A percentile compares a stretch with the other conserved stretches of the same genome.
phyloP scores from a whole-genome alignment of 768 basidiomycete species.

The Russula foetens region DNA sequence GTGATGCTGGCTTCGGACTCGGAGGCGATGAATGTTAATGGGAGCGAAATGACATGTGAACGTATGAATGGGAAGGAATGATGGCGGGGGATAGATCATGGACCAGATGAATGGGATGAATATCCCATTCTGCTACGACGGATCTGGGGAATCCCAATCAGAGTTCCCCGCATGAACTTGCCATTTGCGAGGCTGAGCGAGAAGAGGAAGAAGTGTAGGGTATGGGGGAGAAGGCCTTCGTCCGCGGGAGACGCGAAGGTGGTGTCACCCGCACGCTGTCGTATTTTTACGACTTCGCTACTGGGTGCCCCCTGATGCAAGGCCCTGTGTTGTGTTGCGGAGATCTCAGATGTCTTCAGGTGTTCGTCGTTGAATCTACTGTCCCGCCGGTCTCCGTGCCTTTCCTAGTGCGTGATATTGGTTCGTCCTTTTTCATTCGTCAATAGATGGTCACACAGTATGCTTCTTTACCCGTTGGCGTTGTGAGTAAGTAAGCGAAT shows the following conservation, averaged over 20 bases:
- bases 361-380: too few relatives aligned
- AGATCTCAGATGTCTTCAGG: neutral
- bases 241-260: neutral
- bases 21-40: neutral
- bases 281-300: neutral
- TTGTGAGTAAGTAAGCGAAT: too few relatives aligned
- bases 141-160: neutral
- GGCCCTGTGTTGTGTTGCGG: neutral
- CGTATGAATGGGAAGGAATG: neutral
- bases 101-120: too few relatives aligned
- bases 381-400: too few relatives aligned
- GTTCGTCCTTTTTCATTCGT: too few relatives aligned
- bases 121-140: neutral
- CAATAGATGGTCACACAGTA: too few relatives aligned
- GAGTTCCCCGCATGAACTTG: neutral
- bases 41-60: neutral
- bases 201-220: neutral
- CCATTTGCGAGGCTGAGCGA: neutral
- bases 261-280: neutral
- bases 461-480: too few relatives aligned
- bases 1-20: neutral
- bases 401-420: neutral
- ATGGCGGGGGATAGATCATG: too few relatives aligned
- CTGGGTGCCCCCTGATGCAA: neutral
- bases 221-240: too few relatives aligned